phyloP scores from a whole-genome alignment of 129 eudicot species.

The Silybum marianum region DNA sequence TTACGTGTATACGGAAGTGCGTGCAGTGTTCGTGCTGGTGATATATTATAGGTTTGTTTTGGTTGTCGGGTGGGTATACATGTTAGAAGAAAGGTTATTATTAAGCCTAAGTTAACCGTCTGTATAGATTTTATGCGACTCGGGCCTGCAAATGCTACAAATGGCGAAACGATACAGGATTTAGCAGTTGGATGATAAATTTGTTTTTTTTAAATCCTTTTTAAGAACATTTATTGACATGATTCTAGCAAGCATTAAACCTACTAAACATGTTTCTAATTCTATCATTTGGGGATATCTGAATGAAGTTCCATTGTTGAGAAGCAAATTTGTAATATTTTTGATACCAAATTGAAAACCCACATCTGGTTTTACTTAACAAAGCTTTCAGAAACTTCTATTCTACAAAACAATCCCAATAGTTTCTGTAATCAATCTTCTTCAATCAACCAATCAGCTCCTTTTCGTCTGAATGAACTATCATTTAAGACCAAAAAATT shows the following conservation, averaged over 20 bases:
- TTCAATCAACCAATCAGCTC: slow-evolving; percentile 1
- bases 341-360: neutral
- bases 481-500: neutral
- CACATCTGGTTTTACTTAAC: neutral
- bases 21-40: slow-evolving; percentile 59
- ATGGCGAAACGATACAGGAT: slow-evolving; percentile 24
- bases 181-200: slow-evolving; percentile 23
- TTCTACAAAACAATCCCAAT: neutral
- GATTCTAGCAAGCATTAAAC: neutral
- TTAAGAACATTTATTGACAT: neutral
- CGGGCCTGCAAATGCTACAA: slow-evolving; percentile 17
- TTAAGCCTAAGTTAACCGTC: slow-evolving; percentile 24
- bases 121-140: slow-evolving; percentile 42
- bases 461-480: slow-evolving; percentile 1
- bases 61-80: slow-evolving; percentile 48
- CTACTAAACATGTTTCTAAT: slow-evolving; percentile 2
- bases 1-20: slow-evolving; percentile 48
- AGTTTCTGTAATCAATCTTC: neutral
- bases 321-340: neutral
- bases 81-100: slow-evolving; percentile 23
- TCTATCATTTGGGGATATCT: neutral
- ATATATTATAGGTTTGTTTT: slow-evolving; percentile 36
- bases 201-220: neutral
- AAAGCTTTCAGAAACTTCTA: neutral
- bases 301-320: neutral